These are phyloP conservation scores for Hypoxylon sp. DNA, from an alignment of 2,329 filamentous ascomycete species.

Conservation along the genomic window DNA sequence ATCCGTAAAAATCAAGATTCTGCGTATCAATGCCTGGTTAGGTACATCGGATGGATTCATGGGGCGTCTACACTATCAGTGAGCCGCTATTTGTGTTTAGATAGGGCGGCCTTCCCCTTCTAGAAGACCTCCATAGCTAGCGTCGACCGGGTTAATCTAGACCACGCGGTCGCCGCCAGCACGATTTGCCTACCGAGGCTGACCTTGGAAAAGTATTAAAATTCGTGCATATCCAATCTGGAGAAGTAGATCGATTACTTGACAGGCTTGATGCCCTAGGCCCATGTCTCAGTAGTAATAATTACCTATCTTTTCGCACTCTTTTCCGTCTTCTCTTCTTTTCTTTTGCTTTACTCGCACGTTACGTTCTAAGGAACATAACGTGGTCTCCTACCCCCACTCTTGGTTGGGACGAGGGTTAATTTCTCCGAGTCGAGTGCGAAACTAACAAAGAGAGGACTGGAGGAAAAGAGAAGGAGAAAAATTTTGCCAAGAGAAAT, in stretches of 20 bases:
- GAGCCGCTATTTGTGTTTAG: conserved; percentile 37
- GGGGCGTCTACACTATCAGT: conserved; percentile 16
- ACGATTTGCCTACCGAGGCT: conserved; percentile 43
- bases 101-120: conserved; percentile 54
- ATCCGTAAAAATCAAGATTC: conserved; percentile 25
- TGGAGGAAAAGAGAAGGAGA: conserved; percentile 15
- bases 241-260: conserved; percentile 32
- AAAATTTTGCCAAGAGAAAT: conserved; percentile 20
- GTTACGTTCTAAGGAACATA: conserved; percentile 36
- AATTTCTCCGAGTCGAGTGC: conserved; percentile 33
- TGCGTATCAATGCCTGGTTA: conserved; percentile 18
- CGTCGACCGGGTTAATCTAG: conserved; percentile 46
- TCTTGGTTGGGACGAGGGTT: conserved; percentile 33
- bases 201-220: conserved; percentile 44
- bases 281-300: conserved; percentile 36
- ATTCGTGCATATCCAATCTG: conserved; percentile 33
- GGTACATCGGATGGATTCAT: conserved; percentile 24
- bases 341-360: conserved; percentile 24
- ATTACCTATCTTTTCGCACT: conserved; percentile 23
- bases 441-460: conserved; percentile 19
- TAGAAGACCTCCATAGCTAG: conserved; percentile 52
- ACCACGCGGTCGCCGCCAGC: conserved; percentile 48
- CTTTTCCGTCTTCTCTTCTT: conserved; percentile 28
- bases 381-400: conserved; percentile 36
- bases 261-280: conserved; percentile 30